Base-by-base conservation (phyloP, 164 flowering plant species). In the Sedum album region DNA sequence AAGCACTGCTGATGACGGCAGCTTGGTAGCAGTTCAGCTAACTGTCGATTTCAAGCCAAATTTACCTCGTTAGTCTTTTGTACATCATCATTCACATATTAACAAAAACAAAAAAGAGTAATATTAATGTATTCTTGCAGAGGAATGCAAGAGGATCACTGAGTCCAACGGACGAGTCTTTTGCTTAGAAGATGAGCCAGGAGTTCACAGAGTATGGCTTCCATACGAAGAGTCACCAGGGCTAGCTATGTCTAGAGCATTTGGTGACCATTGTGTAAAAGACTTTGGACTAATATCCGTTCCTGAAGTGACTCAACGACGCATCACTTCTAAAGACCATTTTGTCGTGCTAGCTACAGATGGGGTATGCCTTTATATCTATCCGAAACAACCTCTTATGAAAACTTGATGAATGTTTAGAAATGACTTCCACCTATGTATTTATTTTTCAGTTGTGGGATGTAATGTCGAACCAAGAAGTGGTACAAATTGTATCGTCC, bases 381-480 rank as follows among this genome's bases (percentile, higher is more conserved):
- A 6, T 26, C 13, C 26, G n/a, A 15, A 0, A 7, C 3, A 14
- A 39, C 1, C 42, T 39, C 13, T 1, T 39, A 39, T 14, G 1
- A 39, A 44, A 65, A 18, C 44, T 39, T 35, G 28, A 10, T 65
- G n/a, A 21, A 49, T 1, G 13, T 2, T 20, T n/a, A 6, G 25
- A 49, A 21, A 5, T 49, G 8, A 49, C n/a, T n/a, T 21, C 60
- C 1, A 46, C 51, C 18, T n/a, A n/a, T n/a, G 49, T 17, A 20
- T 21, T 53, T 28, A 61, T 25, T 7, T 36, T 55, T 10, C 41
- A 90, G 97, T 90, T 91, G 0, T 94, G 99, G 99, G 99, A 94
- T 86, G 99, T 91, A n/a, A 68, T 94, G 31, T 82, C 91, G 1
- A 94, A 94, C 74, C 82, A 91, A 79, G 95, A 94, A 84, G 99